Conservation (phyloP, 2,329 filamentous ascomycete genomes). For the Pyrenophora teres region DNA sequence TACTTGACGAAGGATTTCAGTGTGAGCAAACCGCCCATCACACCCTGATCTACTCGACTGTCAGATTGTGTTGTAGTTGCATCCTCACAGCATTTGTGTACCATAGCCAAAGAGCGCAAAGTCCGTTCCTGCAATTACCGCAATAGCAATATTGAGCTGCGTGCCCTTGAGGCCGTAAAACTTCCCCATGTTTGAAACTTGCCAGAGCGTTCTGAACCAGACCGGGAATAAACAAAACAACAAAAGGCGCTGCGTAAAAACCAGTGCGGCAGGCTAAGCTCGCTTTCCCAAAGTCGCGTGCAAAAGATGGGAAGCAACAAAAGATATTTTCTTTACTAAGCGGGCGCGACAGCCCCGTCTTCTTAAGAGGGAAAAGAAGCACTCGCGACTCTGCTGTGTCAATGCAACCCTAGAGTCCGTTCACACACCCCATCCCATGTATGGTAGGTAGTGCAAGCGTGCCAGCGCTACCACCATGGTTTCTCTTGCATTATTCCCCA, state of each 20-base stretch:
- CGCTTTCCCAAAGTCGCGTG: not conserved
- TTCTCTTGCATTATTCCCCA: slow-evolving; percentile 15
- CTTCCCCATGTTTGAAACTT: slow-evolving; percentile 32
- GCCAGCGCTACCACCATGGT: slow-evolving; percentile 7
- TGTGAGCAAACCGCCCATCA: slow-evolving; percentile 72
- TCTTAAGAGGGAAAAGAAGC: slow-evolving; percentile 4
- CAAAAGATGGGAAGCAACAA: not conserved
- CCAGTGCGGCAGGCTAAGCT: not conserved
- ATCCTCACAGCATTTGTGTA: slow-evolving; percentile 16
- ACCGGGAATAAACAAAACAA: not conserved
- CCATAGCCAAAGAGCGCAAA: slow-evolving; percentile 71
- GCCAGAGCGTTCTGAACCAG: not conserved
- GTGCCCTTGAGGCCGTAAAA: slow-evolving; percentile 71
- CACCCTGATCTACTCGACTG: slow-evolving; percentile 34
- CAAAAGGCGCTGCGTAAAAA: not conserved
- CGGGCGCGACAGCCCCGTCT: slow-evolving; percentile 8
- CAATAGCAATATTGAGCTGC: slow-evolving; percentile 68
- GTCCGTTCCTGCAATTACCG: slow-evolving; percentile 72
- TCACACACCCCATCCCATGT: slow-evolving; percentile 3
- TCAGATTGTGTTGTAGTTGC: slow-evolving; percentile 7
- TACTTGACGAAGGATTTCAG: slow-evolving; percentile 62
- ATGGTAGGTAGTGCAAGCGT: too few species aligned
- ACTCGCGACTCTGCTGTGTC: not conserved
- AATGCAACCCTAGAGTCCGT: slow-evolving; percentile 11
- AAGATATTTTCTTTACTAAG: not conserved